Evolutionary conservation across 352 stramenopile genomes (phyloP), one percentile per base, ranked within the genome.

Genomic region (Phytophthora hybrid): DNA sequence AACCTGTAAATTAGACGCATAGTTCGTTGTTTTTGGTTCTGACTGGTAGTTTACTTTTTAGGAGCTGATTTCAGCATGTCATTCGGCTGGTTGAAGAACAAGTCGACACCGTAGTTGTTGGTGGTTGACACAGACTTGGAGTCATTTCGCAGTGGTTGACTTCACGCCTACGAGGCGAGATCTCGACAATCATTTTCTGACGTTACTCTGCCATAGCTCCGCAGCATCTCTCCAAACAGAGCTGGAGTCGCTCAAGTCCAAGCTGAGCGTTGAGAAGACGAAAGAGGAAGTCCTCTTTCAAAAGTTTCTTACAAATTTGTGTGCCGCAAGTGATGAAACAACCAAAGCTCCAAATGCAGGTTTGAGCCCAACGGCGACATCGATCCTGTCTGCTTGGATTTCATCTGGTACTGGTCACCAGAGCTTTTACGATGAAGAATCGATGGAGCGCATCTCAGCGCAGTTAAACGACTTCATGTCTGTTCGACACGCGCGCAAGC

Each of bases 111-210:
- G 23, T 26, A 26, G 23, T 26, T n/a, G 23, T 57, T 47, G 37
- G 16, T 39, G 58, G 49, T 64, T 18, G 62, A n/a, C 59, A 10
- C 23, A 91, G 83, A 76, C 81, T 2, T 91, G 82, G 82, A 82
- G 71, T 34, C 74, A 90, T n/a, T 74, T 91, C 5, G 59, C 59
- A 14, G 72, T 86, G 0, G 55, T 90, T 61, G 76, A 89, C 49
- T 82, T 85, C 26, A 76, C 81, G 0, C 84, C 84, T 5, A 79
- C 78, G 5, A 21, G 21, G 2, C 63, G 57, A 1, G 80, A 89
- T 4, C 69, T 90, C 1, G 74, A 87, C 5, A 76, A 79, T 23
- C 61, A 82, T 18, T 79, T 91, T 16, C 31, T 82, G 1, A 63
- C 76, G 0, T 23, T 73, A 6, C 83, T 87, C 32, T 77, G 71